Evolutionary conservation across 805 yeast species (phyloP).

Genomic region (Ogataea sp.): DNA sequence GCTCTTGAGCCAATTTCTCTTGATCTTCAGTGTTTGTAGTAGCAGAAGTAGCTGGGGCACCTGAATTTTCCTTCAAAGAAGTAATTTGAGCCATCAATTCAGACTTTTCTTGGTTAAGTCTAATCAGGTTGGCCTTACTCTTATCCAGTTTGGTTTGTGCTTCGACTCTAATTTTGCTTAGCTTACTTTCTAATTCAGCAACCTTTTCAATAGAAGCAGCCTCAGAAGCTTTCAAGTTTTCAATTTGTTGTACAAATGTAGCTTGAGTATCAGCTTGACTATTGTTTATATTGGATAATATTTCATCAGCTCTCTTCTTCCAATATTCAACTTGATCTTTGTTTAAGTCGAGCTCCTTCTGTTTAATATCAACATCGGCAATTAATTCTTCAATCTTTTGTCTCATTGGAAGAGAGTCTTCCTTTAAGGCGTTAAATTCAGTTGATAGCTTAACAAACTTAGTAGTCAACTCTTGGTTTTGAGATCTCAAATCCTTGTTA

Average conservation of each 20-base stretch:
- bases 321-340: conserved; percentile 45
- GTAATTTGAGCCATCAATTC: conserved; percentile 3
- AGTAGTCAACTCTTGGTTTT: conserved; percentile 6
- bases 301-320: conserved; percentile 43
- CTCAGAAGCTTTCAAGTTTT: conserved; percentile 1
- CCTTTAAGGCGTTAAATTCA: neutral
- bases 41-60: neutral
- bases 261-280: conserved; percentile 4
- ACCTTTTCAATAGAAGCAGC: neutral
- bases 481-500: conserved; percentile 16
- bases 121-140: conserved; percentile 14
- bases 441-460: neutral
- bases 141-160: conserved; percentile 23
- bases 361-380: conserved; percentile 34
- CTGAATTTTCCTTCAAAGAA: neutral
- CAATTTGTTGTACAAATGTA: conserved; percentile 2
- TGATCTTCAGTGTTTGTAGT: too few relatives aligned
- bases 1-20: conserved; percentile 2
- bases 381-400: conserved; percentile 10
- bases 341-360: conserved; percentile 34
- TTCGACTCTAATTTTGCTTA: conserved; percentile 22
- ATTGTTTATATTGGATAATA: conserved; percentile 21
- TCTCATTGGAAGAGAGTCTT: conserved; percentile 7
- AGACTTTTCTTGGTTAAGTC: conserved; percentile 7
- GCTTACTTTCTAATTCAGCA: conserved; percentile 11